phyloP scores from a whole-genome alignment of 257 asterid genomes.

The Scutellaria minor region DNA sequence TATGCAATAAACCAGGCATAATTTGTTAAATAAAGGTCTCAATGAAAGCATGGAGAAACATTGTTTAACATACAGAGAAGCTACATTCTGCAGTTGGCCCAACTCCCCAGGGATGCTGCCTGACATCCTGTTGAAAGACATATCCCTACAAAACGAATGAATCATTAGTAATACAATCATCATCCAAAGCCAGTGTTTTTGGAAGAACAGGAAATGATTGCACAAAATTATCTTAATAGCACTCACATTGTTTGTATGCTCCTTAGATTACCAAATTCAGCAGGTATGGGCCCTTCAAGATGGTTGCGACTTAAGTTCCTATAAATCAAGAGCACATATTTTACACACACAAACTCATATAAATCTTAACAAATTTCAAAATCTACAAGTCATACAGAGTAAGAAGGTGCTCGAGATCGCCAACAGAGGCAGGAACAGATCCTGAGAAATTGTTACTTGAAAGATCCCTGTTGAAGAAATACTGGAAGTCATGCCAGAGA shows the following conservation, averaged over 20 bases:
- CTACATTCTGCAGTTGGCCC: slow-evolving; percentile 91
- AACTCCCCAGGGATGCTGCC: slow-evolving; percentile 76
- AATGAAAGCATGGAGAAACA: not conserved
- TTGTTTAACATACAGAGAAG: slow-evolving; percentile 62
- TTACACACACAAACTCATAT: not conserved
- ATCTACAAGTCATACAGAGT: slow-evolving; percentile 59
- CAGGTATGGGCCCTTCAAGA: slow-evolving; percentile 70
- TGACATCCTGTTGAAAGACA: slow-evolving; percentile 73
- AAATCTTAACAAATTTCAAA: not conserved
- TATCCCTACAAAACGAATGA: slow-evolving; percentile 54
- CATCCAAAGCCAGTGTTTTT: not conserved
- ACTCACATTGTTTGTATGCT: slow-evolving; percentile 85
- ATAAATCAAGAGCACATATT: slow-evolving; percentile 3
- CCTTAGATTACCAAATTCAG: slow-evolving; percentile 79
- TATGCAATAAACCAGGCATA: not conserved
- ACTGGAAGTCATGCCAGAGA: slow-evolving; percentile 37
- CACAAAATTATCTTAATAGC: not conserved
- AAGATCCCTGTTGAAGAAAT: slow-evolving; percentile 65
- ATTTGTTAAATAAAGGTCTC: not conserved
- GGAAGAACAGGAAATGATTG: not conserved
- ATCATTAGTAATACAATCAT: not conserved
- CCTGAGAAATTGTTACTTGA: slow-evolving; percentile 84
- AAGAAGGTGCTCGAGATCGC: slow-evolving; percentile 96
- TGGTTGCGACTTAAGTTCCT: slow-evolving; percentile 88
- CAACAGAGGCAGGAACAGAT: slow-evolving; percentile 79